These are phyloP conservation scores for Gossypium gossypioides DNA, from an alignment of 441 rosid genomes.

Conservation along the genomic window DNA sequence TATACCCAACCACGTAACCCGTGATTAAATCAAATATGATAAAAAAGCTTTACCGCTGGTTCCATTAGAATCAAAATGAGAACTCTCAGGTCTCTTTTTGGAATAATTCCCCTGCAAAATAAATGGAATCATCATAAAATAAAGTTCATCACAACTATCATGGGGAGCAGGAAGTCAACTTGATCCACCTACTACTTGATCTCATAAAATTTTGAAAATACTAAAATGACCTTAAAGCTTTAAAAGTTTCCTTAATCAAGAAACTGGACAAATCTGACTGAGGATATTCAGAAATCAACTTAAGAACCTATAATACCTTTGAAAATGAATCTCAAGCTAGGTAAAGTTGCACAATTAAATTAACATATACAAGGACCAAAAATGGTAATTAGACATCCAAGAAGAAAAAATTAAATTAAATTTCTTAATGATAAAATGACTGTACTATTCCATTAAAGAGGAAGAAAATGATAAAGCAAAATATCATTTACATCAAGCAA, in stretches of 20 bases:
- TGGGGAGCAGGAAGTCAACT: neutral
- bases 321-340: neutral
- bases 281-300: neutral
- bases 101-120: conserved; percentile 60
- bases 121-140: neutral
- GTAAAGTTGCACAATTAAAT: neutral
- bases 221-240: conserved; percentile 3
- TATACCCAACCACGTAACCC: neutral
- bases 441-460: neutral
- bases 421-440: neutral
- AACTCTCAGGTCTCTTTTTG: conserved; percentile 63
- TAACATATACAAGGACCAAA: neutral
- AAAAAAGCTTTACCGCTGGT: conserved; percentile 36
- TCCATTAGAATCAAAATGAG: conserved; percentile 75
- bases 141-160: neutral
- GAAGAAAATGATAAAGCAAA: neutral
- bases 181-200: neutral
- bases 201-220: neutral
- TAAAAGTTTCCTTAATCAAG: neutral
- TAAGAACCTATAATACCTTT: neutral
- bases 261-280: neutral
- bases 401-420: neutral
- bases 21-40: neutral
- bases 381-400: neutral
- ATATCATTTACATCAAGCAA: neutral